Conservation (phyloP, 177 flowering plant genomes). For the Telopea speciosissima region DNA sequence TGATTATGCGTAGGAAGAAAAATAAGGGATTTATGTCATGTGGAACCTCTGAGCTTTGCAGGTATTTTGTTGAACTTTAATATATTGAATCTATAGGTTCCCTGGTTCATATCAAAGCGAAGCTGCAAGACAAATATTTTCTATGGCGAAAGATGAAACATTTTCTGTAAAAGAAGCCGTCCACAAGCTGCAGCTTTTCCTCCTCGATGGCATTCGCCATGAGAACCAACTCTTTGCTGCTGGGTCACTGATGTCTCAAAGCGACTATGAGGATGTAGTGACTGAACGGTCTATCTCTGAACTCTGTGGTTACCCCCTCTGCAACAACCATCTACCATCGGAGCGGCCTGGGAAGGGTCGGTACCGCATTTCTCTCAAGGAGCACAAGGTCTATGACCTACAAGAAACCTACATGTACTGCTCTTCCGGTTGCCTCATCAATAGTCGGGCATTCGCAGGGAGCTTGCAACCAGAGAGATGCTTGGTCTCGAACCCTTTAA, state of each 20-base stretch:
- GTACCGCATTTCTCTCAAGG: conserved; percentile 68
- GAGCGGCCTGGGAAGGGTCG: conserved; percentile 46
- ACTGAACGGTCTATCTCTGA: conserved; percentile 58
- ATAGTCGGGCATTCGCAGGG: conserved; percentile 54
- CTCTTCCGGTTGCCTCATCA: conserved; percentile 50
- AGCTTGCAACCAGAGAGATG: conserved; percentile 49
- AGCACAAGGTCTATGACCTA: conserved; percentile 78
- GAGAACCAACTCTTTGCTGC: conserved; percentile 59
- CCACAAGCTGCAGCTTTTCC: conserved; percentile 55
- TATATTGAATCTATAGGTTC: too few relatives aligned
- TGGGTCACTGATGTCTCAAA: conserved; percentile 54
- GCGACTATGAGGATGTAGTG: conserved; percentile 78
- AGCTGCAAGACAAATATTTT: neutral
- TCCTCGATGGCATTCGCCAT: conserved; percentile 56
- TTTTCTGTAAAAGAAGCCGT: conserved; percentile 39
- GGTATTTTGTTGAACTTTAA: neutral
- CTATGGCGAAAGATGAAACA: conserved; percentile 12
- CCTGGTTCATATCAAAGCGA: too few relatives aligned
- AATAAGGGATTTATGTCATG: neutral
- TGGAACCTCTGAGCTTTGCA: neutral
- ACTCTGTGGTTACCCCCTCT: conserved; percentile 81
- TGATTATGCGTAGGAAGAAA: neutral
- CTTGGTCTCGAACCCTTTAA: conserved; percentile 22
- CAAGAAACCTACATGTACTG: conserved; percentile 65
- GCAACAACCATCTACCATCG: conserved; percentile 43